Percentiles rank a stretch among this genome's conserved stretches.
Evolutionary conservation across 148 eudicot species (phyloP).

Genomic region (Spergularia marina): DNA sequence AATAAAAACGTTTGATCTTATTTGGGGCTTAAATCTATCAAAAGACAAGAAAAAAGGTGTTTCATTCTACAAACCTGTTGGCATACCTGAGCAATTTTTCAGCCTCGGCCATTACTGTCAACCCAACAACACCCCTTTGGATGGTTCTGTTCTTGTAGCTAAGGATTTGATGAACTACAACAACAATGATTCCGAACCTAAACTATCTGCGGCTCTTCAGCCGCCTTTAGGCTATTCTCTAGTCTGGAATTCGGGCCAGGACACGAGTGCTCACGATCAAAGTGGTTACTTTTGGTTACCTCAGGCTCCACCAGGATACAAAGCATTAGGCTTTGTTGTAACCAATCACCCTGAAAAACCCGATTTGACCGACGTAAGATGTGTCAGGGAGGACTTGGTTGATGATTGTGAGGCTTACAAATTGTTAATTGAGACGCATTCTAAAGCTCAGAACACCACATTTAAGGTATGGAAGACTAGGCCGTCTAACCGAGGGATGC

Average conservation of each 20-base stretch:
- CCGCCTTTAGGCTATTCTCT: conserved; percentile 60
- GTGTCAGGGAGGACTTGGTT: conserved; percentile 69
- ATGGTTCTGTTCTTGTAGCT: conserved; percentile 66
- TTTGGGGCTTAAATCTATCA: conserved; percentile 62
- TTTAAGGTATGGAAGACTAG: conserved; percentile 63
- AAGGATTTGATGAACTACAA: conserved; percentile 30
- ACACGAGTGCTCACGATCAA: conserved; percentile 35
- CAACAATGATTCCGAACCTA: background rate
- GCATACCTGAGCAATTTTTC: conserved; percentile 62
- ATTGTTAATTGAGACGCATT: conserved; percentile 30
- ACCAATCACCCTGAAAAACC: conserved; percentile 56
- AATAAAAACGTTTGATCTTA: conserved; percentile 53
- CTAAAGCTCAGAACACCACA: conserved; percentile 28
- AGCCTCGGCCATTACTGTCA: conserved; percentile 82
- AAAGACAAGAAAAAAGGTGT: conserved; percentile 43
- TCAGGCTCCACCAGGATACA: conserved; percentile 70
- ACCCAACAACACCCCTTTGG: conserved; percentile 43
- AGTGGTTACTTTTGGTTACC: conserved; percentile 76
- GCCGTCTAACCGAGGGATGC: conserved; percentile 62
- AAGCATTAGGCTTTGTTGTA: conserved; percentile 69
- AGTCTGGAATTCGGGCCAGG: conserved; percentile 68
- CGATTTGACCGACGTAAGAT: conserved; percentile 48
- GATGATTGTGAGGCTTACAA: conserved; percentile 54
- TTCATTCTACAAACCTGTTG: conserved; percentile 66
- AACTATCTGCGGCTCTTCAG: conserved; percentile 40